Evolutionary conservation across 352 stramenopile genomes (phyloP).

Genomic region (Globisporangium mamillatum): DNA sequence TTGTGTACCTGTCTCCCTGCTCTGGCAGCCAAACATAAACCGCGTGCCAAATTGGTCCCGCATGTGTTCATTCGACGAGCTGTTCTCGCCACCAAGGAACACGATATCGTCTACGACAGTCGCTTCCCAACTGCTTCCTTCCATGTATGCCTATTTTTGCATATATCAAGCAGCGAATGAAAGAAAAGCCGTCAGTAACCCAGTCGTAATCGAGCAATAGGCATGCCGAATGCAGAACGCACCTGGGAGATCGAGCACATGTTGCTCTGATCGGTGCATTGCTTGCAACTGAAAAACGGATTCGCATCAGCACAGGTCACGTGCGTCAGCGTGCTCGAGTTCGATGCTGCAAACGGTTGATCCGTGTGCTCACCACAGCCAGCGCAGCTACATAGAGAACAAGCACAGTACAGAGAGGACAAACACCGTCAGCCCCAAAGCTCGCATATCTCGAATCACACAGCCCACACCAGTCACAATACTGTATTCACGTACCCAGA

Average conservation of each 20-base stretch:
- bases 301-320: constrained; percentile 48
- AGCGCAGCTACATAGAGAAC: constrained; percentile 32
- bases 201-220: not conserved
- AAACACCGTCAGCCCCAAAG: not conserved
- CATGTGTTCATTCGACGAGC: constrained; percentile 43
- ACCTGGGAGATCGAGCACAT: constrained; percentile 65
- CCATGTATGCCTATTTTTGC: constrained; percentile 65
- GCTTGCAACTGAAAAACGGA: constrained; percentile 56
- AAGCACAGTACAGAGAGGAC: not conserved
- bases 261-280: constrained; percentile 35
- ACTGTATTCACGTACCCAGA: constrained; percentile 38
- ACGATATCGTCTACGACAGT: constrained; percentile 80
- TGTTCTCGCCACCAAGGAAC: constrained; percentile 63
- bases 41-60: constrained; percentile 64
- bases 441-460: not conserved
- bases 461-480: not conserved
- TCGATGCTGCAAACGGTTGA: constrained; percentile 46
- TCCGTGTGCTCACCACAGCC: constrained; percentile 78
- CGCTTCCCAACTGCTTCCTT: constrained; percentile 83
- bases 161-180: not conserved
- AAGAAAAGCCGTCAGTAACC: not conserved
- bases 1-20: constrained; percentile 48
- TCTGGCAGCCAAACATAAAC: constrained; percentile 84
- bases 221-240: not conserved
- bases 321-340: constrained; percentile 71